Base-by-base conservation (phyloP, 768 basidiomycete genomes). In the Amanita thiersii region DNA sequence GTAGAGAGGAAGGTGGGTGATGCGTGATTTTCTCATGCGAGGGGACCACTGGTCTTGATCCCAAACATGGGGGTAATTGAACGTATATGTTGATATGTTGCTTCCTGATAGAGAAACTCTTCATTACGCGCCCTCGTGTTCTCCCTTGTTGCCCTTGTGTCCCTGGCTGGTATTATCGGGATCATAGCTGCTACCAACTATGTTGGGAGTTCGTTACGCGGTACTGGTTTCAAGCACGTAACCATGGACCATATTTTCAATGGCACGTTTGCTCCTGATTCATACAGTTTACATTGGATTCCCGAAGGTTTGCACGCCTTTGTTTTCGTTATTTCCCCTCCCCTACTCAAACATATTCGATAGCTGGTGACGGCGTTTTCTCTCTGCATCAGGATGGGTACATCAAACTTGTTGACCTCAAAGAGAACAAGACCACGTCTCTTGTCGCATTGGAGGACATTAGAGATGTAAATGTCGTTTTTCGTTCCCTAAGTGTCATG, bases 311-410 rank as follows among this genome's bases (percentile, higher is more conserved):
- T 29, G 75, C 52, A 21, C 15, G 5, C 6, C 21, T 21, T 9
- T 39, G 18, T 46, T 5, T 38, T 11, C 23, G 33, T 23, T 31
- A 6, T 4, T 11, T n/a, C 19, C 17, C 33, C n/a, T 8, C 20
- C 15, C 15, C 36, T 17, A 21, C 14, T 28, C 4, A 7, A 19
- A 4, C 12, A 5, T n/a, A n/a, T n/a, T n/a, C n/a, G 34, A 31
- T 42, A 96, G 96, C 93, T 51, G 90, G 89, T 0, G 96, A 99
- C 56, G 96, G 96, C 0, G 87, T 96, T 1, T 96, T 82, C 63
- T 86, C 86, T 4, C 65, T 76, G 1, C 62, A 62, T 15, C 63
- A 77, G 36, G 64, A 73, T 19, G 78, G 76, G 9, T 68, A 71
- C 40, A 87, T 99, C 58, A 70, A 78, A 25, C 73, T 99, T 3